These are phyloP conservation scores for Wickerhamiella australiensis DNA, from an alignment of 805 yeast genomes.

Conservation along the genomic window DNA sequence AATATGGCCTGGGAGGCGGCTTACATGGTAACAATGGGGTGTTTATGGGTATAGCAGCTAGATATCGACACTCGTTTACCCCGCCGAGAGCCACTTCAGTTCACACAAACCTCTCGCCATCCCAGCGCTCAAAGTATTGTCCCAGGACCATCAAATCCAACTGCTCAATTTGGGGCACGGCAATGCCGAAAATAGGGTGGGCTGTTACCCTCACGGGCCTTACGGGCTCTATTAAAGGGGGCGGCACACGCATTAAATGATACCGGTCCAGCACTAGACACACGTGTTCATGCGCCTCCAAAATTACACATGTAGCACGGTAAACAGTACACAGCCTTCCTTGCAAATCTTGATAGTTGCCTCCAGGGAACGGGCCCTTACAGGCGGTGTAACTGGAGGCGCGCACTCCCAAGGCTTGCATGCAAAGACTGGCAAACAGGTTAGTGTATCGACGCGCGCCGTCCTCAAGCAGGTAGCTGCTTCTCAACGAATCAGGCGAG, in stretches of 20 bases:
- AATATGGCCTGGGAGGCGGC: too few relatives aligned
- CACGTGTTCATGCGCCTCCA: neutral
- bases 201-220: neutral
- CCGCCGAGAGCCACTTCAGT: too few relatives aligned
- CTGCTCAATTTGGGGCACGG: neutral
- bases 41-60: too few relatives aligned
- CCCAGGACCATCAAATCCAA: neutral
- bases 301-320: neutral
- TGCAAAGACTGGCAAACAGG: neutral
- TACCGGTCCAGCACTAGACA: neutral
- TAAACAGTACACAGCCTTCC: neutral
- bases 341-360: neutral
- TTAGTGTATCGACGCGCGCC: neutral
- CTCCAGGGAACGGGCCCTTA: neutral
- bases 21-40: too few relatives aligned
- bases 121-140: conserved; percentile 1
- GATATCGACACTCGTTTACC: too few relatives aligned
- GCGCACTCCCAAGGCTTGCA: neutral
- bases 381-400: neutral
- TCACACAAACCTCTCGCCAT: neutral
- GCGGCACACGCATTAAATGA: neutral
- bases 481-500: neutral
- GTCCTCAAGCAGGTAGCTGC: neutral
- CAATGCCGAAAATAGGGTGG: neutral
- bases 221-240: neutral